Base-by-base conservation (phyloP, 2,329 filamentous ascomycete genomes). In the Paraphaeosphaeria sporulosa region DNA sequence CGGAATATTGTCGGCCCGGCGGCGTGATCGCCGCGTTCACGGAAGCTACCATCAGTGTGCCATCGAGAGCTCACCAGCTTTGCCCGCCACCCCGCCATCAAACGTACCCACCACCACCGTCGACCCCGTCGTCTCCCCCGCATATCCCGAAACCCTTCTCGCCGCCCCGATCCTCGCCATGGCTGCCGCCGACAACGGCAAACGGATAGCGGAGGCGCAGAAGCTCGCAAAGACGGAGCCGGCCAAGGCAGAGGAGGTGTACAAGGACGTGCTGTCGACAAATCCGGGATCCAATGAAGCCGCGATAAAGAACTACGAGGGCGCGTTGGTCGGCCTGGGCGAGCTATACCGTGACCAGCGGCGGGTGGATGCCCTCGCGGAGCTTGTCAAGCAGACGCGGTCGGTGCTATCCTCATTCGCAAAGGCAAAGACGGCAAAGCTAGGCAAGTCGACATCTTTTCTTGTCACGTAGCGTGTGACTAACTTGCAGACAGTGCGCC, bases 401-500 rank as follows among this genome's bases (percentile, higher is more conserved):
- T 91, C 91, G 67, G 91, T 95, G 47, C 89, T 99, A 67, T 97
- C 94, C 60, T 95, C 92, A 65, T 98, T 99, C 79, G 95, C 95
- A 67, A 97, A 98, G 85, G 95, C 96, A 64, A 99, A 99, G 87
- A 98, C 95, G 34, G 92, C 95, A 58, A 99, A 99, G 83, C 85
- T 99, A 64, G 93, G 95, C 98, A 89, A 67, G 89, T 64, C 47
- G 44, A 27, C 43, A 21, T 25, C 13, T 1, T 9, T 9, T 23
- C 25, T 5, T 36, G 13, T 44, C 17, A 3, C 19, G 40, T 34
- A 43, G 36, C 15, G 19, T 21, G 38, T 34, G 32, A 36, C 63
- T 69, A 58, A 71, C 46, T 3, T 9, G 2, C 9, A 52, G 55
- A 64, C 69, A 97, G 95, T 99, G 70, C 94, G 95, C 71, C 93